phyloP scores from a whole-genome alignment of 2,329 filamentous ascomycete species.

The Aspergillus aculeatinus region DNA sequence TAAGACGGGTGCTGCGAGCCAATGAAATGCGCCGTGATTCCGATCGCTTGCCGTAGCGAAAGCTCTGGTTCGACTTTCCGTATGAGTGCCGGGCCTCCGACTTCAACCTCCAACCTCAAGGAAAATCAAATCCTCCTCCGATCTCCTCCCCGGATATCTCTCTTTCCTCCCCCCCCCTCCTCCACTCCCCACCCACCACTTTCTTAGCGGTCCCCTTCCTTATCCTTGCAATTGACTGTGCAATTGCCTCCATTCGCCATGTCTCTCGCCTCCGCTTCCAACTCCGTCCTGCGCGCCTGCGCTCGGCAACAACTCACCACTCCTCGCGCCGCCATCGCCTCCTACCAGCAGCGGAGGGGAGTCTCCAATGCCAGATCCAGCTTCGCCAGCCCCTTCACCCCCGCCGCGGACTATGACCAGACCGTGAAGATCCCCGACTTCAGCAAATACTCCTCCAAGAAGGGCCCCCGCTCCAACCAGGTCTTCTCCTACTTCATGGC shows the following conservation, averaged over 20 bases:
- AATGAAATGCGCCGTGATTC: conserved; percentile 44
- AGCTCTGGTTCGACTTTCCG: conserved; percentile 33
- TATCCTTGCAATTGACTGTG: conserved; percentile 32
- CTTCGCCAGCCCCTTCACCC: conserved; percentile 58
- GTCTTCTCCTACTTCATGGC: conserved; percentile 99
- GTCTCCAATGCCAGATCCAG: conserved; percentile 42
- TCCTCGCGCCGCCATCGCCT: conserved; percentile 42
- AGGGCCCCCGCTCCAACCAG: conserved; percentile 70
- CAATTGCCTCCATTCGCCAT: conserved; percentile 37
- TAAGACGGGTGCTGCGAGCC: conserved; percentile 26
- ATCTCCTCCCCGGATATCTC: conserved; percentile 15
- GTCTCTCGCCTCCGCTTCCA: conserved; percentile 65
- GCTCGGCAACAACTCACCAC: conserved; percentile 48
- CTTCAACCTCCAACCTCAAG: conserved; percentile 38
- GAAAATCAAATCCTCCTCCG: conserved; percentile 39
- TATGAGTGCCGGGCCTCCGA: conserved; percentile 31
- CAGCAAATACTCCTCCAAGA: conserved; percentile 77
- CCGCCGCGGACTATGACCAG: conserved; percentile 41
- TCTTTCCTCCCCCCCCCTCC: conserved; percentile 20
- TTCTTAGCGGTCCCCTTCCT: conserved; percentile 18
- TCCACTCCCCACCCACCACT: conserved; percentile 19
- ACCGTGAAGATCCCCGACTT: conserved; percentile 83
- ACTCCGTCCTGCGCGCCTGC: conserved; percentile 64
- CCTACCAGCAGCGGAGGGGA: conserved; percentile 44
- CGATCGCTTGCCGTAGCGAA: conserved; percentile 39